These are phyloP conservation scores for Setaria italica DNA, from an alignment of 202 grass and related monocot genomes.

Conservation along the genomic window DNA sequence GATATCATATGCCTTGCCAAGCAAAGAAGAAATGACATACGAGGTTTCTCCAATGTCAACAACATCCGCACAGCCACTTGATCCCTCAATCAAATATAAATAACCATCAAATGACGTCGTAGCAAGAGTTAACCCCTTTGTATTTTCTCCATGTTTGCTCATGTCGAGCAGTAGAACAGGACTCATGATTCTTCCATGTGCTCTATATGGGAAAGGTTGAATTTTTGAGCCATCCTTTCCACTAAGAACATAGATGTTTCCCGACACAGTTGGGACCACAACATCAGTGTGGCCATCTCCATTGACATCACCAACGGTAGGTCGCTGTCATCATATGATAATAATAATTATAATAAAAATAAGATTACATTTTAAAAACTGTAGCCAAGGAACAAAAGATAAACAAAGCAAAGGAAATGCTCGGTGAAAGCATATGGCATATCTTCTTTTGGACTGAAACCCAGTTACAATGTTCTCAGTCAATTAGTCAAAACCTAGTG, in stretches of 20 bases:
- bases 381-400: slow-evolving; percentile 11
- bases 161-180: slow-evolving; percentile 73
- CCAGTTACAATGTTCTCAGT: slow-evolving; percentile 33
- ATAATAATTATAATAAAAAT: slow-evolving; percentile 26
- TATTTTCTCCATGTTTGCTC: slow-evolving; percentile 53
- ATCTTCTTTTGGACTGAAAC: slow-evolving; percentile 25
- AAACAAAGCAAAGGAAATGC: slow-evolving; percentile 35
- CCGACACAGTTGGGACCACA: slow-evolving; percentile 72
- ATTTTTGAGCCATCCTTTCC: slow-evolving; percentile 77
- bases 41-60: slow-evolving; percentile 94
- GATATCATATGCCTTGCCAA: slow-evolving; percentile 35
- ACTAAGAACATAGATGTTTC: slow-evolving; percentile 81
- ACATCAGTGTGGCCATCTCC: slow-evolving; percentile 78
- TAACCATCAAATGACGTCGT: slow-evolving; percentile 78
- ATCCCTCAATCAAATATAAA: slow-evolving; percentile 86
- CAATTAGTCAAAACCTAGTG: neutral
- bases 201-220: slow-evolving; percentile 70
- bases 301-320: slow-evolving; percentile 86
- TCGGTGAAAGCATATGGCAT: neutral
- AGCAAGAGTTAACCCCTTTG: slow-evolving; percentile 71
- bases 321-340: slow-evolving; percentile 69
- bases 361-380: slow-evolving; percentile 34
- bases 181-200: slow-evolving; percentile 86
- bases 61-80: slow-evolving; percentile 88
- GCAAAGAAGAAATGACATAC: slow-evolving; percentile 55